Conservation (phyloP, 2,329 filamentous ascomycete species). For the Davidsoniella eucalypti region DNA sequence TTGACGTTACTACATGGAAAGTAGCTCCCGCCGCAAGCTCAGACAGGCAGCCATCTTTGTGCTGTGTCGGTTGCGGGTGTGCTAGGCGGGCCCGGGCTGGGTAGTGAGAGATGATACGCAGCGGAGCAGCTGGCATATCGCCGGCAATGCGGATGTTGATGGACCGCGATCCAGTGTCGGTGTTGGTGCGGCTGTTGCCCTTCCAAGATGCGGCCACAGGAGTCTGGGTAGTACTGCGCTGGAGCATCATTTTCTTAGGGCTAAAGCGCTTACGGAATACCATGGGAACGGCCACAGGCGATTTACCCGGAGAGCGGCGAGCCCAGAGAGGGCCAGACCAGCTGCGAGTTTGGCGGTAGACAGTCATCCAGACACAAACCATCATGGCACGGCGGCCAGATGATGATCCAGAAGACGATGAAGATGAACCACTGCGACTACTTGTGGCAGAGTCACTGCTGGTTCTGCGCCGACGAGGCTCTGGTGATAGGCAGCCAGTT, state of each 20-base stretch:
- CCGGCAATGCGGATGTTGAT: constrained; percentile 9
- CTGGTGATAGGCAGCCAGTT: constrained; percentile 6
- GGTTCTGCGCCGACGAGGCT: not conserved
- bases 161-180: not conserved
- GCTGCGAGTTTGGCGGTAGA: constrained; percentile 9
- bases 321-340: constrained; percentile 9
- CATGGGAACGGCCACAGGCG: constrained; percentile 12
- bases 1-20: constrained; percentile 5
- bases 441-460: not conserved
- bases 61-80: constrained; percentile 7
- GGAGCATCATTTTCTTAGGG: constrained; percentile 13
- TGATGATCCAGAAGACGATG: not conserved
- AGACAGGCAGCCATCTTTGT: constrained; percentile 8
- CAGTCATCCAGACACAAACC: constrained; percentile 14
- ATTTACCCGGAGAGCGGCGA: constrained; percentile 9
- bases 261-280: constrained; percentile 13
- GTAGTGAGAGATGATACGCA: constrained; percentile 13
- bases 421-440: constrained; percentile 1
- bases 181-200: not conserved
- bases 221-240: constrained; percentile 4
- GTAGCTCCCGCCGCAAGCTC: constrained; percentile 2
- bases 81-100: constrained; percentile 7
- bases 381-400: constrained; percentile 11
- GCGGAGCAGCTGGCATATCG: constrained; percentile 7
- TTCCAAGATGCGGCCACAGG: not conserved